These are phyloP conservation scores for Bimuria novae-zelandiae DNA, from an alignment of 2,329 filamentous ascomycete genomes.

Conservation along the genomic window DNA sequence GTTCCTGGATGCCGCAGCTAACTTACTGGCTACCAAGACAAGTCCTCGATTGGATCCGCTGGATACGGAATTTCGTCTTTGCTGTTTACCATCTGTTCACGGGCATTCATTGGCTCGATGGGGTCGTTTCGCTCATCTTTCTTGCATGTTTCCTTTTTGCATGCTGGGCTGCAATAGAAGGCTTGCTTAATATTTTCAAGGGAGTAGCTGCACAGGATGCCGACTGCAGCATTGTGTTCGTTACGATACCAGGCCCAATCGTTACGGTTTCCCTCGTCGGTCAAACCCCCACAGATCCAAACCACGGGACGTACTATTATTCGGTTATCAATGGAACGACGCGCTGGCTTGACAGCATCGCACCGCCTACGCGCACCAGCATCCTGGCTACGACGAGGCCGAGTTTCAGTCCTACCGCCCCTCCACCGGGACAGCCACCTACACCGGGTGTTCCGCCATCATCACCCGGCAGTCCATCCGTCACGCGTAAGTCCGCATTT, in stretches of 20 bases:
- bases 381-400: conserved; percentile 11
- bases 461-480: not conserved
- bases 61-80: conserved; percentile 13
- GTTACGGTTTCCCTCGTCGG: conserved; percentile 40
- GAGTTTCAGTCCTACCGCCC: not conserved
- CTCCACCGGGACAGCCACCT: not conserved
- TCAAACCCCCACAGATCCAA: conserved; percentile 27
- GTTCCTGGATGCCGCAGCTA: conserved; percentile 7
- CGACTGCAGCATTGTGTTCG: conserved; percentile 40
- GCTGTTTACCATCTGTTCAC: conserved; percentile 16
- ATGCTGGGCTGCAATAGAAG: conserved; percentile 27
- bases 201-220: conserved; percentile 31
- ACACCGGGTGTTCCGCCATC: not conserved
- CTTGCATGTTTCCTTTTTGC: conserved; percentile 15
- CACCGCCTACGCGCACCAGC: conserved; percentile 31
- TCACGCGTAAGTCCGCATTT: not conserved
- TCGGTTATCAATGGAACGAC: conserved; percentile 41
- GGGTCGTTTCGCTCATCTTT: conserved; percentile 19
- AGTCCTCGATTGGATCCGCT: conserved; percentile 16
- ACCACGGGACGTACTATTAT: conserved; percentile 40
- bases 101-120: conserved; percentile 19
- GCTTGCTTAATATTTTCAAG: conserved; percentile 24
- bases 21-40: conserved; percentile 33
- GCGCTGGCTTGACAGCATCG: conserved; percentile 34
- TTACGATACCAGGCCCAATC: conserved; percentile 39